A percentile compares a stretch with the other conserved stretches of the same genome.
These are phyloP conservation scores for Echria macrotheca DNA, from an alignment of 495 filamentous ascomycete species.

Conservation along the genomic window DNA sequence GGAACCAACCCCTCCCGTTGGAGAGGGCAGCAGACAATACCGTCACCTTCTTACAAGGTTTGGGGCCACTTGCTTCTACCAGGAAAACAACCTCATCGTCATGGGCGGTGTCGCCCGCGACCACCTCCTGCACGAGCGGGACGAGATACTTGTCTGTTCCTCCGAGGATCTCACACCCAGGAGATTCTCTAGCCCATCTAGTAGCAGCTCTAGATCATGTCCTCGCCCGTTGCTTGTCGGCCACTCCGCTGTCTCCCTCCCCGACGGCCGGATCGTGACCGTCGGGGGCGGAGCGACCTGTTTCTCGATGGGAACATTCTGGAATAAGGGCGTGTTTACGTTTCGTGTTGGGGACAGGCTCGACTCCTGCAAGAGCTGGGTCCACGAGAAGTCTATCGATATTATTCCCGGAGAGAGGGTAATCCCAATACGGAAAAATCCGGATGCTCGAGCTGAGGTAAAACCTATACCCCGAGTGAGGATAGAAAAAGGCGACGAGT, in stretches of 20 bases:
- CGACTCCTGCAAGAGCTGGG: constrained; percentile 9
- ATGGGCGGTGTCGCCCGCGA: constrained; percentile 48
- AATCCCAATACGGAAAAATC: background rate
- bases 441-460: background rate
- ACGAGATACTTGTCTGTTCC: constrained; percentile 28
- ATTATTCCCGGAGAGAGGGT: constrained; percentile 17
- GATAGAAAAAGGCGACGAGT: constrained; percentile 43
- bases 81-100: constrained; percentile 21
- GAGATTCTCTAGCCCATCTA: background rate
- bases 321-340: constrained; percentile 27
- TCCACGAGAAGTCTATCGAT: constrained; percentile 23
- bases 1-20: background rate
- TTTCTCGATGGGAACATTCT: constrained; percentile 63
- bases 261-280: constrained; percentile 47
- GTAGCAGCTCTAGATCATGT: background rate
- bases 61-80: constrained; percentile 23
- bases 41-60: constrained; percentile 22
- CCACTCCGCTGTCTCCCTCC: constrained; percentile 37
- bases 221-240: constrained; percentile 64
- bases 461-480: constrained; percentile 43
- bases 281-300: constrained; percentile 81
- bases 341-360: background rate
- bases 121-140: constrained; percentile 26
- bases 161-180: too few species aligned
- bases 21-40: too few species aligned